Evolutionary conservation across 176 grass and related monocot species (phyloP).

Genomic region (Microstegium vimineum): DNA sequence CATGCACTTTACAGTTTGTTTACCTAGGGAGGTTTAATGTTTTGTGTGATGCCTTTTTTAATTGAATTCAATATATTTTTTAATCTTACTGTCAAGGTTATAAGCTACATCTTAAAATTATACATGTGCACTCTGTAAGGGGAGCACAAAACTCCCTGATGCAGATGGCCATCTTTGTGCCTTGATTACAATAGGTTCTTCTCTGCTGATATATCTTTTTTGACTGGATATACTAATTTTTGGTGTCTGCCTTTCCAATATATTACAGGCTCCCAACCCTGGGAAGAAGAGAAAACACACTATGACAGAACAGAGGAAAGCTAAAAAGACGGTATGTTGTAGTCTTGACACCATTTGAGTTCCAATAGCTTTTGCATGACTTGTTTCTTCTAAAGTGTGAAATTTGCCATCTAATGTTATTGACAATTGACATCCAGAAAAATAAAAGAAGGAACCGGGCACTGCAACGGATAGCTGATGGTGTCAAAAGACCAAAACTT

Average conservation of each 20-base stretch:
- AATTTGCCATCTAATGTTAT: constrained; percentile 40
- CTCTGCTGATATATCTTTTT: neutral
- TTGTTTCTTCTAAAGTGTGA: constrained; percentile 17
- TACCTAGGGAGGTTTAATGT: constrained; percentile 11
- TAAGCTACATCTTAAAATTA: neutral
- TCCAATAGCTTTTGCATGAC: constrained; percentile 15
- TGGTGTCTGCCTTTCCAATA: constrained; percentile 6
- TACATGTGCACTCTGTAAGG: neutral
- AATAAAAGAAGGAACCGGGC: constrained; percentile 76
- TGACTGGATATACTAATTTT: constrained; percentile 12
- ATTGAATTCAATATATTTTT: neutral
- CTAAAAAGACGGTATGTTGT: constrained; percentile 57
- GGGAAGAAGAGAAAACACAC: constrained; percentile 56
- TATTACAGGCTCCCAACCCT: constrained; percentile 47
- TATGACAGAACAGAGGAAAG: constrained; percentile 72
- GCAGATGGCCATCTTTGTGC: neutral
- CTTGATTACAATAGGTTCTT: constrained; percentile 8
- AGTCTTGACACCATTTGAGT: neutral
- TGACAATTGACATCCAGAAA: constrained; percentile 60
- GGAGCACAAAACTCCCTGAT: neutral
- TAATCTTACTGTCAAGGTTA: neutral
- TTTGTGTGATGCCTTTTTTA: neutral
- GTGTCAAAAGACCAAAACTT: constrained; percentile 76
- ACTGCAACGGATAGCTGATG: constrained; percentile 58
- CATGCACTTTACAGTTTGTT: neutral